These are phyloP conservation scores for Nitzschia sp. DNA, from an alignment of 108 stramenopile species.

Conservation along the genomic window DNA sequence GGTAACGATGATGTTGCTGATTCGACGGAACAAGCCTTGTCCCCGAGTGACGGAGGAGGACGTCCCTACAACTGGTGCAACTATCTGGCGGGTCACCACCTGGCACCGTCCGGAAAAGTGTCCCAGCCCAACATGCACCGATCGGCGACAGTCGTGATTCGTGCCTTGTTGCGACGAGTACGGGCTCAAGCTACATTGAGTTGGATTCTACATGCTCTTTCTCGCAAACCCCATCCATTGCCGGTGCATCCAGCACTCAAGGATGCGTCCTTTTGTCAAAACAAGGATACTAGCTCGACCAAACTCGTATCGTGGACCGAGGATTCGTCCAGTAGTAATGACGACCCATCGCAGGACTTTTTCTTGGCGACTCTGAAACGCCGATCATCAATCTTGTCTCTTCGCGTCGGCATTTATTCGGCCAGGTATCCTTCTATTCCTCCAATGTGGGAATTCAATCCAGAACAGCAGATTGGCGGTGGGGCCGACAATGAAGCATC, in stretches of 20 bases:
- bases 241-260: conserved; percentile 20
- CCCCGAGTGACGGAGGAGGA: not conserved
- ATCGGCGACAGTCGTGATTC: conserved; percentile 59
- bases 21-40: not conserved
- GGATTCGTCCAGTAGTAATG: conserved; percentile 3
- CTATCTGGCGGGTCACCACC: conserved; percentile 68
- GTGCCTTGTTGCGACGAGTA: conserved; percentile 55
- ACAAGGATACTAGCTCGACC: conserved; percentile 18
- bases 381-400: conserved; percentile 40
- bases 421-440: conserved; percentile 60
- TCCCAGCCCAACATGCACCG: conserved; percentile 29
- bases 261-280: conserved; percentile 9
- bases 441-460: conserved; percentile 58
- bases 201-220: conserved; percentile 36
- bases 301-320: conserved; percentile 43
- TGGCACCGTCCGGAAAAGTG: conserved; percentile 5
- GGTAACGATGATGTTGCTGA: not conserved
- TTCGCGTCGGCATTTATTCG: conserved; percentile 45
- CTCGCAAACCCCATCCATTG: conserved; percentile 10
- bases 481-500: conserved; percentile 33
- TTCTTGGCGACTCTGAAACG: conserved; percentile 47
- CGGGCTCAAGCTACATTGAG: conserved; percentile 55
- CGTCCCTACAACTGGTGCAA: conserved; percentile 82
- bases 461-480: conserved; percentile 31
- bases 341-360: not conserved